A percentile compares a stretch with the other conserved stretches of the same genome.
phyloP scores from a whole-genome alignment of 306 rosid genomes.

The Dryas drummondii region DNA sequence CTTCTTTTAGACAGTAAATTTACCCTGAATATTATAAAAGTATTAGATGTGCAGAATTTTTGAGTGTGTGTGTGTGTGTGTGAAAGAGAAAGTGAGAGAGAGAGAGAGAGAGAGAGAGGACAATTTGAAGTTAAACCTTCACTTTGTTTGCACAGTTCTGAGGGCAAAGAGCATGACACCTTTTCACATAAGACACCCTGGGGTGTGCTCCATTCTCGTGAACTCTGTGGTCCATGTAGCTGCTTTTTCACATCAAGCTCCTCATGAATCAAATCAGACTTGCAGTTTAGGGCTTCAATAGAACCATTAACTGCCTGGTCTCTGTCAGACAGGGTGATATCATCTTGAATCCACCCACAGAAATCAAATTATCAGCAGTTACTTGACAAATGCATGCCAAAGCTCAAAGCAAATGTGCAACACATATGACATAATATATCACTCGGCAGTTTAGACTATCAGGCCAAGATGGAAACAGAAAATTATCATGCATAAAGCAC shows the following conservation, averaged over 20 bases:
- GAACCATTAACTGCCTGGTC: slow-evolving; percentile 46
- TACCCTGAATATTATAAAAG: no score
- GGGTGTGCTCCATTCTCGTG: slow-evolving; percentile 26
- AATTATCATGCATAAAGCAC: neutral
- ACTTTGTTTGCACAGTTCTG: slow-evolving; percentile 26
- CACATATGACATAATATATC: neutral
- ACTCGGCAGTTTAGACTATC: neutral
- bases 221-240: slow-evolving; percentile 35
- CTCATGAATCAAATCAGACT: slow-evolving; percentile 24
- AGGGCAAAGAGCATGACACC: slow-evolving; percentile 26
- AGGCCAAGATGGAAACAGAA: neutral
- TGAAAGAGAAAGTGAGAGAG: no score
- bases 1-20: no score
- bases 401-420: neutral
- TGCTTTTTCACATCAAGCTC: slow-evolving; percentile 37
- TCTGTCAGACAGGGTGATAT: slow-evolving; percentile 58
- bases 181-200: slow-evolving; percentile 29
- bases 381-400: neutral
- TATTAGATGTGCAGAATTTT: no score
- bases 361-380: slow-evolving; percentile 14
- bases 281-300: slow-evolving; percentile 33
- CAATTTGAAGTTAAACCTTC: slow-evolving; percentile 49
- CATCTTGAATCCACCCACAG: slow-evolving; percentile 56
- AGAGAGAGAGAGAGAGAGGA: neutral
- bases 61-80: neutral